Base-by-base conservation (phyloP, 2,329 filamentous ascomycete species). In the Microsporum canis region DNA sequence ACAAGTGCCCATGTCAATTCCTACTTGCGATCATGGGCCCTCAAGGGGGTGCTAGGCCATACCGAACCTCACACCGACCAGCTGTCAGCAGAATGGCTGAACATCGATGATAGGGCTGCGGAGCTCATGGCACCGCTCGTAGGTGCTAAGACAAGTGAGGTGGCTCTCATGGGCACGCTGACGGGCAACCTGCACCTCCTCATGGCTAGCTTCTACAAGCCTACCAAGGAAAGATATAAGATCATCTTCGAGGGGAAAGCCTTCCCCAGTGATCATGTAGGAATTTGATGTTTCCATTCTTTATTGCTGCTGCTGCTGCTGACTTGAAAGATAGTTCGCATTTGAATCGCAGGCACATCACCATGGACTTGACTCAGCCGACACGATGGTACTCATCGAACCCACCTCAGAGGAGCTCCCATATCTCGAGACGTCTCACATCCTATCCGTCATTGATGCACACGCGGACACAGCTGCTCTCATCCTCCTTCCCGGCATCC, bases 211-310 rank as follows among this genome's bases (percentile, higher is more conserved):
- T 95, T 95, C 75, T 95, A 92, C 75, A 79, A 77, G 59, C 89
- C 89, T 0, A 87, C 80, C 0, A 74, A 77, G 55, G 77, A 81
- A 69, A 80, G 75, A 43, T 87, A 87, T 76, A 94, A 92, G 76
- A 87, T 95, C 64, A 87, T 95, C 59, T 80, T 92, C n/a, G 90
- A 96, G 73, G 89, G 88, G 73, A 91, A 91, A 70, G 89, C 91
- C 0, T 96, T 96, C 67, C 91, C 91, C 0, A 91, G 88, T 72
- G 91, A 96, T 70, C 87, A 89, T 73, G 85, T 86, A 55, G 10
- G 45, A 12, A 51, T 29, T 10, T 78, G 67, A 80, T 69, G 51
- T 33, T 27, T 39, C 14, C 27, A 2, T 33, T 23, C 29, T 39
- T 41, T 27, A 14, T 29, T 31, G 8, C 3, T 38, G 3, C n/a